A percentile compares a stretch with the other conserved stretches of the same genome.
phyloP scores from a whole-genome alignment of 2,329 filamentous ascomycete species.

The Basipetospora sp. region DNA sequence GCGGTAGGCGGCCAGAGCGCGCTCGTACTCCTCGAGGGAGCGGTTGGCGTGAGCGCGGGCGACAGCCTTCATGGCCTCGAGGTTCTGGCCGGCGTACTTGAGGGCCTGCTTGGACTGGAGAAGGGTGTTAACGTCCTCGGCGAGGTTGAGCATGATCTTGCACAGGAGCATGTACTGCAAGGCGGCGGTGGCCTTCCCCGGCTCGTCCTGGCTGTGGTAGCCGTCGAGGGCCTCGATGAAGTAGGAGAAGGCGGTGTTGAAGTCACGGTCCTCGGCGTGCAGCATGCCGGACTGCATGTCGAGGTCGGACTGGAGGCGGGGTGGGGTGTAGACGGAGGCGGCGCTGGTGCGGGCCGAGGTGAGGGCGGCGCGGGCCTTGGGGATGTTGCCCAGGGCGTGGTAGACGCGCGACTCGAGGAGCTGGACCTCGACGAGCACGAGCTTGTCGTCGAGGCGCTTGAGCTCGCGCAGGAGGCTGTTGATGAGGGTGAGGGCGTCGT shows the following conservation, averaged over 20 bases:
- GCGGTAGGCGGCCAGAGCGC: conserved; percentile 74
- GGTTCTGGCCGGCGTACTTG: conserved; percentile 86
- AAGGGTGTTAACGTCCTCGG: conserved; percentile 87
- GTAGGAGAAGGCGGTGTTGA: conserved; percentile 97
- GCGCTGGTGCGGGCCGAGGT: conserved; percentile 90
- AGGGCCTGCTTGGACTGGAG: conserved; percentile 93
- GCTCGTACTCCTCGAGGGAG: conserved; percentile 92
- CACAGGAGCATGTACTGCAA: conserved; percentile 98
- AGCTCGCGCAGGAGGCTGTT: conserved; percentile 91
- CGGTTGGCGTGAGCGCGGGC: conserved; percentile 90
- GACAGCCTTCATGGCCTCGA: conserved; percentile 98
- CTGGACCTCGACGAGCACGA: conserved; percentile 94
- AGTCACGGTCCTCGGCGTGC: conserved; percentile 95
- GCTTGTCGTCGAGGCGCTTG: conserved; percentile 95
- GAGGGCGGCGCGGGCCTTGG: conserved; percentile 86
- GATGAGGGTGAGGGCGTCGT: conserved; percentile 91
- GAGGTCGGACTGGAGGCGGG: conserved; percentile 82
- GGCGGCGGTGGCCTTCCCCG: conserved; percentile 79
- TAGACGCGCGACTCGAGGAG: conserved; percentile 93
- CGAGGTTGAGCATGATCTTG: conserved; percentile 98
- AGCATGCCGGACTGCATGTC: conserved; percentile 99
- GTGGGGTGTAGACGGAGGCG: conserved; percentile 92
- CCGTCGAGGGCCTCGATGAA: conserved; percentile 98
- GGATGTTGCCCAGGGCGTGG: conserved; percentile 89
- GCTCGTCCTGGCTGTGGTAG: conserved; percentile 84